A percentile compares a stretch with the other conserved stretches of the same genome.
Conservation (phyloP, 192 early-diverging fungal genomes). For the Coemansia sp. region DNA sequence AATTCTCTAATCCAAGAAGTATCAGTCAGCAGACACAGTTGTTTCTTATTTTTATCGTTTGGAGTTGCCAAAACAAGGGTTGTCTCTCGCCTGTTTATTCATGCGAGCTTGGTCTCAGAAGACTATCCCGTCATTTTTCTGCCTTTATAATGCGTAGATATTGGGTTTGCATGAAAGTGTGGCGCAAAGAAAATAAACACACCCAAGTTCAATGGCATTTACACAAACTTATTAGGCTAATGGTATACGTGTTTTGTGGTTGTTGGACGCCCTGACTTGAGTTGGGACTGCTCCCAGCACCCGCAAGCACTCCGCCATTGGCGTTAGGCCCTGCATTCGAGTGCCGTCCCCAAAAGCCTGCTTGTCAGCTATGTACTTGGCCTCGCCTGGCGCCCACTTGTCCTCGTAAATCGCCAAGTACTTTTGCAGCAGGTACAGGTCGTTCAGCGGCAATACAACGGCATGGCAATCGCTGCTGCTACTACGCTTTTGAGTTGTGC, state of each 20-base stretch:
- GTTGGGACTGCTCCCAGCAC: conserved; percentile 24
- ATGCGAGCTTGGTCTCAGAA: too few relatives aligned
- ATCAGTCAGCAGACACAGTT: too few relatives aligned
- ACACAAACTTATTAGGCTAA: not conserved
- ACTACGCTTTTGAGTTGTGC: not conserved
- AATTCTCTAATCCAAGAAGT: too few relatives aligned
- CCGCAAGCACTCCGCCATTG: conserved; percentile 28
- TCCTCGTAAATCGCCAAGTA: conserved; percentile 40
- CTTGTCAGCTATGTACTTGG: not conserved
- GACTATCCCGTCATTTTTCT: too few relatives aligned
- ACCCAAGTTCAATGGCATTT: not conserved
- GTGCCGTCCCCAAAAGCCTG: not conserved
- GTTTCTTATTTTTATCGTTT: too few relatives aligned
- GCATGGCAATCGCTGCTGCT: conserved; percentile 1
- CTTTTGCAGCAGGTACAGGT: conserved; percentile 50
- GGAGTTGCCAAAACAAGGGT: too few relatives aligned
- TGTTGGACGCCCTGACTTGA: conserved; percentile 14
- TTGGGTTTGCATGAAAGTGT: not conserved
- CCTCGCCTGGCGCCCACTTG: conserved; percentile 27
- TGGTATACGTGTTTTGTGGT: conserved; percentile 35
- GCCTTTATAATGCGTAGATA: too few relatives aligned
- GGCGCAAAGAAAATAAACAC: not conserved
- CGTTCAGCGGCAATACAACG: conserved; percentile 34
- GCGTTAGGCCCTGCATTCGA: not conserved
- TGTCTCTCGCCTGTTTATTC: too few relatives aligned